Base-by-base conservation (phyloP, 2,329 filamentous ascomycete genomes). In the Botrytis paeoniae region DNA sequence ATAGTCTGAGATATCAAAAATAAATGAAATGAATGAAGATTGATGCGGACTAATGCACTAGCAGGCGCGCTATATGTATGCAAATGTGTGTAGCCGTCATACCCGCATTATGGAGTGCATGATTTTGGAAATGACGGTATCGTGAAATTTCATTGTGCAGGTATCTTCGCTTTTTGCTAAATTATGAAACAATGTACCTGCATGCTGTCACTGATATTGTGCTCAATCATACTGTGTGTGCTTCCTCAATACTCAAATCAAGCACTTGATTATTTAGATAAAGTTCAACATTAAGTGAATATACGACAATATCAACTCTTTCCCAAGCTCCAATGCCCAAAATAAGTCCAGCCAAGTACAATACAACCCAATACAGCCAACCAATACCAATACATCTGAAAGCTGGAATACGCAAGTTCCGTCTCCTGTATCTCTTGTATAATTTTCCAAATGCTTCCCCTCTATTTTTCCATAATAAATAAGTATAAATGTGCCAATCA, bases 81-180 rank as follows among this genome's bases (percentile, higher is more conserved):
- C 32, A 57, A 32, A 32, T 54, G 59, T 64, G 59, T 59, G 41
- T 71, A 66, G 25, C 69, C 60, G 69, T 65, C 37, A 60, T 71
- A 57, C 60, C 69, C 59, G 69, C 60, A 71, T 29, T 35, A 54
- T 65, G 43, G 25, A 39, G 60, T 51, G 69, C 59, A 71, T 61
- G 45, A 6, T 12, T 48, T n/a, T 32, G 64, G 35, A 5, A 22
- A 22, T 29, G 25, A 54, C 20, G 25, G 25, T 5, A 54, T 57
- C 16, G 25, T 70, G 32, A 29, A 25, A 64, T 64, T 32, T 5
- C 4, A 4, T 29, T 20, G 4, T 9, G 35, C 3, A n/a, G 45
- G 10, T 16, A 32, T 18, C 20, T 22, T 59, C 22, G 18, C 20
- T n/a, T 54, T 54, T 54, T 54, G n/a, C 51, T 18, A 16, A 8